Percentiles rank a stretch among this genome's conserved stretches.
Evolutionary conservation across 164 flowering plant genomes (phyloP).

Genomic region (Sextonia rubra): DNA sequence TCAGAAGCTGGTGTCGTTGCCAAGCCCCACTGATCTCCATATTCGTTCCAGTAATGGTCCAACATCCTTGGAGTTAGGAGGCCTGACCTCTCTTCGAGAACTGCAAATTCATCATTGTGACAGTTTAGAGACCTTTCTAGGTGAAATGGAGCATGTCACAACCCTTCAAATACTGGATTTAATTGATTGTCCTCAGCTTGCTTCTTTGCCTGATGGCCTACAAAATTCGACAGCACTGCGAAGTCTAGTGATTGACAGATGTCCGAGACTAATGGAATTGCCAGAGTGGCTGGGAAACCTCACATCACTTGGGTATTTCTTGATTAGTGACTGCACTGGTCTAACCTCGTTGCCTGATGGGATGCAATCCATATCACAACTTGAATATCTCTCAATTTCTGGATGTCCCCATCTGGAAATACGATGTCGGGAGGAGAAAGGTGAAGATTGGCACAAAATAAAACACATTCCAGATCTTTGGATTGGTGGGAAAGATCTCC

Average conservation of each 20-base stretch:
- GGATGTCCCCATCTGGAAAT: conserved; percentile 3
- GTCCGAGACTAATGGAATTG: background rate
- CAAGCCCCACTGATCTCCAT: too few species aligned
- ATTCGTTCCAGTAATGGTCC: too few species aligned
- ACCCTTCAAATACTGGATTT: background rate
- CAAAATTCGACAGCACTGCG: background rate
- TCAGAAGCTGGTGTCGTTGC: background rate
- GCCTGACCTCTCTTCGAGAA: background rate
- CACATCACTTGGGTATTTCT: background rate
- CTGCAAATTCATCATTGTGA: background rate
- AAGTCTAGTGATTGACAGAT: background rate
- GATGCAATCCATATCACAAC: background rate
- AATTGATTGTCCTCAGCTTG: background rate
- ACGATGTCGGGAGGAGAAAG: conserved; percentile 8
- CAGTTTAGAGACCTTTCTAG: background rate
- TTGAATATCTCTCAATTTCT: background rate
- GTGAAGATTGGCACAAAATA: conserved; percentile 15
- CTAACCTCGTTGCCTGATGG: background rate
- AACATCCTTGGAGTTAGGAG: too few species aligned
- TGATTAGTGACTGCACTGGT: background rate
- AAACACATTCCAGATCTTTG: conserved; percentile 7
- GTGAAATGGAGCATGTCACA: too few species aligned
- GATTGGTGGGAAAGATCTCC: background rate
- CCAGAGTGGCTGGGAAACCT: conserved; percentile 4
- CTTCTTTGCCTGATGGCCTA: conserved; percentile 7